A percentile compares a stretch with the other conserved stretches of the same genome.
phyloP scores from a whole-genome alignment of 169 alveolate genomes.

The Neospora caninum region DNA sequence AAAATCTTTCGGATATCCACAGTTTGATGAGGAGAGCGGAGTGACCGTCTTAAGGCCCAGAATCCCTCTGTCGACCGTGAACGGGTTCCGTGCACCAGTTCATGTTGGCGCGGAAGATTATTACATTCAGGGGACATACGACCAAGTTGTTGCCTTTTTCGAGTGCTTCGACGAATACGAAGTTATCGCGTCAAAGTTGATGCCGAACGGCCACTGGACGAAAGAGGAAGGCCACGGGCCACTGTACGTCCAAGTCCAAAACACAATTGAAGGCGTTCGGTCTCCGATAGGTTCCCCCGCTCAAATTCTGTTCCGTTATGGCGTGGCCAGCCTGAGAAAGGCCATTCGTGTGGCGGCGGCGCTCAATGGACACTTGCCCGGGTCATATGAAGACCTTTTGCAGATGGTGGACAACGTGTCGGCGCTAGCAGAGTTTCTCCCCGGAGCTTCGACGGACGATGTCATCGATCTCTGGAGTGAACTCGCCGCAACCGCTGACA shows the following conservation, averaged over 20 bases:
- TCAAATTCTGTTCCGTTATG: not conserved
- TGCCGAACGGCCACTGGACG: constrained; percentile 44
- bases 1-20: not conserved
- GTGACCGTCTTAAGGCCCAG: not conserved
- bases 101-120: constrained; percentile 31
- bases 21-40: not conserved
- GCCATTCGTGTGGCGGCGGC: not conserved
- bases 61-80: not conserved
- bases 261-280: not conserved
- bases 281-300: not conserved
- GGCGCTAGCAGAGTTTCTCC: not conserved
- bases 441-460: not conserved
- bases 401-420: not conserved
- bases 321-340: not conserved
- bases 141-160: not conserved
- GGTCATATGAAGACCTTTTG: not conserved
- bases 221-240: not conserved
- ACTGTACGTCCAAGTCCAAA: constrained; percentile 25
- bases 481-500: not conserved
- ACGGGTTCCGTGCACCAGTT: not conserved
- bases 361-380: not conserved
- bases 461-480: not conserved
- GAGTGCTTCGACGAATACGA: constrained; percentile 1
- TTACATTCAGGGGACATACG: not conserved
- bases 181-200: not conserved